Percentiles rank a stretch among this genome's conserved stretches.
Evolutionary conservation across 768 basidiomycete genomes (phyloP).

Genomic region (Pholiota molesta): DNA sequence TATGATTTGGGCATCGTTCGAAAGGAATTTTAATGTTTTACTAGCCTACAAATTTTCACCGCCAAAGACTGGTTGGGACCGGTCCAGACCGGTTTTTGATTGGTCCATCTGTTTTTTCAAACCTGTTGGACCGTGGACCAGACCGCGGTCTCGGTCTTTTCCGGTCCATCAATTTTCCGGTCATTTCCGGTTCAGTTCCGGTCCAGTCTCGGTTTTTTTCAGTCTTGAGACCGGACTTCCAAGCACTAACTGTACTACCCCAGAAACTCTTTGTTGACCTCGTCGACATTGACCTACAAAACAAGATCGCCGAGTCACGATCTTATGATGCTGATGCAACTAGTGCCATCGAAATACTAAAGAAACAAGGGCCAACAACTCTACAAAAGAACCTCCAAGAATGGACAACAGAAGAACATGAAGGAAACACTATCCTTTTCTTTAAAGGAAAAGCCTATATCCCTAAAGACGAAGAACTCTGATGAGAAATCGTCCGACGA

Average conservation of each 20-base stretch:
- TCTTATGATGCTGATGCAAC: neutral
- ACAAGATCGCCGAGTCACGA: slow-evolving; percentile 9
- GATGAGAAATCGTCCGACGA: neutral
- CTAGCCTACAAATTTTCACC: too few relatives aligned
- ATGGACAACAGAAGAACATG: neutral
- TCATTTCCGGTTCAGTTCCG: too few relatives aligned
- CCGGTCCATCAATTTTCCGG: too few relatives aligned
- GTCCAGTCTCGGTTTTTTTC: too few relatives aligned
- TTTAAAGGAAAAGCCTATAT: slow-evolving; percentile 10
- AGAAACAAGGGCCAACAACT: neutral
- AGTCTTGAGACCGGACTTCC: too few relatives aligned
- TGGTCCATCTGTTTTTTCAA: too few relatives aligned
- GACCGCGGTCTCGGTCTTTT: too few relatives aligned
- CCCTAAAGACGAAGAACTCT: neutral
- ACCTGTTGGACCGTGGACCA: too few relatives aligned
- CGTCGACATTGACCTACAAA: slow-evolving; percentile 15
- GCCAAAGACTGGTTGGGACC: too few relatives aligned
- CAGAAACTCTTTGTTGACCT: slow-evolving; percentile 15
- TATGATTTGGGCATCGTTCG: too few relatives aligned
- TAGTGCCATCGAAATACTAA: neutral
- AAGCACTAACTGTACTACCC: slow-evolving; percentile 15
- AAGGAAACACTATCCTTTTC: slow-evolving; percentile 1
- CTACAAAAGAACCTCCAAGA: neutral
- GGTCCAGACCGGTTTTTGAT: too few relatives aligned
- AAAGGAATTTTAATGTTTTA: too few relatives aligned